Conservation (phyloP, 2,329 filamentous ascomycete species). For the Pseudogymnoascus sp. region DNA sequence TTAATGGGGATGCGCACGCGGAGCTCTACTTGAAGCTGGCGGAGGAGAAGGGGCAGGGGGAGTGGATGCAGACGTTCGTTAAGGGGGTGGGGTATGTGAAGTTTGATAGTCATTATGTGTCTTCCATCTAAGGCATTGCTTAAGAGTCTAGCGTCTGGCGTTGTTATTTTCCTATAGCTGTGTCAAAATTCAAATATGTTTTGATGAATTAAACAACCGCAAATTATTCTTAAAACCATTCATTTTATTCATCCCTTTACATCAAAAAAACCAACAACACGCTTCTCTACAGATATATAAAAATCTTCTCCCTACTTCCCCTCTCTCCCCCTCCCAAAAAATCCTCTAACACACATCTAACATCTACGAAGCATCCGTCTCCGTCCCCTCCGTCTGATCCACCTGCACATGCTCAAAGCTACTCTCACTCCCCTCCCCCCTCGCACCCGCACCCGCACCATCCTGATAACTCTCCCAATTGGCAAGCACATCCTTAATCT, state of each 20-base stretch:
- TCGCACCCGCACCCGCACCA: too few relatives aligned
- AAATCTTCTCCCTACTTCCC: too few relatives aligned
- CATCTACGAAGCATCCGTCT: neutral
- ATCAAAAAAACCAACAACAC: too few relatives aligned
- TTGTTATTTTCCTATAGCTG: neutral
- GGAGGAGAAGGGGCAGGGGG: constrained; percentile 30
- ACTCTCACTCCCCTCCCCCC: neutral
- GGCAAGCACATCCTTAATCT: constrained; percentile 27
- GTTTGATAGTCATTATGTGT: constrained; percentile 10
- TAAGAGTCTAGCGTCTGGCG: too few relatives aligned
- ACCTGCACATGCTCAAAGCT: neutral
- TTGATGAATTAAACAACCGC: too few relatives aligned
- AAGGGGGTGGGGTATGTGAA: constrained; percentile 24
- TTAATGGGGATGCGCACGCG: constrained; percentile 35
- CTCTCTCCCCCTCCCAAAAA: too few relatives aligned
- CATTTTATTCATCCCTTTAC: too few relatives aligned
- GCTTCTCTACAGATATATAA: too few relatives aligned
- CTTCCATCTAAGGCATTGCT: neutral
- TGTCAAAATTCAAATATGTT: neutral
- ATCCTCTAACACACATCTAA: constrained; percentile 27
- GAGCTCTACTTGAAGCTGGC: constrained; percentile 34
- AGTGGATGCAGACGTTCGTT: constrained; percentile 39
- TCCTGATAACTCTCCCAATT: constrained; percentile 31
- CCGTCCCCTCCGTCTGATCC: neutral
- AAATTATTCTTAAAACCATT: too few relatives aligned